Evolutionary conservation across 75 land plant species (phyloP).

Genomic region (Picea sitchensis): DNA sequence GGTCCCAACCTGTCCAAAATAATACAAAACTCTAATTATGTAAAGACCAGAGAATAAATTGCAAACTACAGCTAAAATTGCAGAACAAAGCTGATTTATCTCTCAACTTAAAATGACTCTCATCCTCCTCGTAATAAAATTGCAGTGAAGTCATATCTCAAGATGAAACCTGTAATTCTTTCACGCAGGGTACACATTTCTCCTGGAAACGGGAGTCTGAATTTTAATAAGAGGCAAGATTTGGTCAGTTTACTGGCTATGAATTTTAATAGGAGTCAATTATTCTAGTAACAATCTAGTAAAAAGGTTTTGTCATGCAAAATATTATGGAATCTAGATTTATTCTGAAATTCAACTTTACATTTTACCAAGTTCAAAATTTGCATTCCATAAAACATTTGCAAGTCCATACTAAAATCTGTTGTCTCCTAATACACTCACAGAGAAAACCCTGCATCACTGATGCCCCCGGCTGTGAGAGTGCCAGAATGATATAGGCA

Average conservation of each 20-base stretch:
- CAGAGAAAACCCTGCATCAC: not conserved
- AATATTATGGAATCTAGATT: not conserved
- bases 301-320: not conserved
- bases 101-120: not conserved
- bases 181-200: not conserved
- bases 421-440: not conserved
- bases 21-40: not conserved
- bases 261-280: not conserved
- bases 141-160: not conserved
- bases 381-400: not conserved
- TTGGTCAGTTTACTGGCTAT: not conserved
- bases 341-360: not conserved
- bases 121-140: not conserved
- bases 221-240: too few species aligned
- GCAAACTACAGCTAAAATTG: not conserved
- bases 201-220: not conserved
- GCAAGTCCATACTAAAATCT: not conserved
- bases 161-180: not conserved
- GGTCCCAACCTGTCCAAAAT: not conserved
- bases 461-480: not conserved
- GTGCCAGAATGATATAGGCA: not conserved
- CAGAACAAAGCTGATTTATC: not conserved
- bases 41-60: not conserved
- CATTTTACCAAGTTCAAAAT: not conserved
- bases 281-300: not conserved